Conservation (phyloP, 2,329 filamentous ascomycete genomes). For the Fusarium hostae region DNA sequence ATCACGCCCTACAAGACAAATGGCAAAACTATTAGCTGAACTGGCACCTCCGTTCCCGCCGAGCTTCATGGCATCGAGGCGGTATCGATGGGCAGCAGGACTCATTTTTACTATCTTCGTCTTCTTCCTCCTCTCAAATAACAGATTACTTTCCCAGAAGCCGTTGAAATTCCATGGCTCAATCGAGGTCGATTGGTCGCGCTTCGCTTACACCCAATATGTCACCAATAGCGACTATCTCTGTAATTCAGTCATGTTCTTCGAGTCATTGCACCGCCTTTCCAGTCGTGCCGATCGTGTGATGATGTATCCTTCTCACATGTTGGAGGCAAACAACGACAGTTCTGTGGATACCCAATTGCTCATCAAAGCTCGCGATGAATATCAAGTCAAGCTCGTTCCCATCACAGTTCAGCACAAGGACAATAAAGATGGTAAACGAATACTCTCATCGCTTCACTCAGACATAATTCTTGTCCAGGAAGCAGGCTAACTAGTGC, state of each 20-base stretch:
- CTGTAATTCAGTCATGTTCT: conserved; percentile 63
- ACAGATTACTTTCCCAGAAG: fast-evolving
- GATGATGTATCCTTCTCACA: conserved; percentile 57
- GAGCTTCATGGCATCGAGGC: fast-evolving
- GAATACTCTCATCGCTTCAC: fast-evolving
- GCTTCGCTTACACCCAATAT: conserved; percentile 61
- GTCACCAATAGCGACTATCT: conserved; percentile 59
- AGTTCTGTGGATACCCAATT: conserved; percentile 48
- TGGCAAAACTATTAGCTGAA: not conserved
- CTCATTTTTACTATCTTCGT: not conserved
- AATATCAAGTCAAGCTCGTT: conserved; percentile 57
- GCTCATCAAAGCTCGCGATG: conserved; percentile 55
- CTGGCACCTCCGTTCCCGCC: not conserved
- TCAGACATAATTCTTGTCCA: not conserved
- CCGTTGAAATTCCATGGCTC: not conserved
- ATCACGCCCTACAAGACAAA: not conserved
- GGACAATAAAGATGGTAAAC: conserved; percentile 50
- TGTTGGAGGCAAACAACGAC: conserved; percentile 47
- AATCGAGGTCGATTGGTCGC: conserved; percentile 20
- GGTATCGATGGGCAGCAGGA: not conserved
- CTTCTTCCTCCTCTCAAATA: not conserved
- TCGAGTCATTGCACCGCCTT: conserved; percentile 55
- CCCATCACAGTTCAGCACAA: conserved; percentile 55
- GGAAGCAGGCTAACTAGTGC: not conserved
- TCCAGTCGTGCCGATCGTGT: conserved; percentile 57